phyloP scores from a whole-genome alignment of 257 asterid genomes.

The Solanum sitiens region DNA sequence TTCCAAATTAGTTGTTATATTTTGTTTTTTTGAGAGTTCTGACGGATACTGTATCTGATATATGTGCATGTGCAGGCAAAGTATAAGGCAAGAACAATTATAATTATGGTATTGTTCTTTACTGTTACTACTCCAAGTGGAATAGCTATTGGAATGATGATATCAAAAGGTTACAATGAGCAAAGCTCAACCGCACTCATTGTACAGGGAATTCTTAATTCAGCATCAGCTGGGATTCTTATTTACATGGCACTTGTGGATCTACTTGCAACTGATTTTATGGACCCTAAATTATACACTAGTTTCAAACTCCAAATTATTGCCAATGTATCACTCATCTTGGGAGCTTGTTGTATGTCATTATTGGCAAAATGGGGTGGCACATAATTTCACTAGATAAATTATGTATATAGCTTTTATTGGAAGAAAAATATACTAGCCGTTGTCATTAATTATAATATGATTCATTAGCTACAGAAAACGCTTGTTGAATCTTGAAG shows the following conservation, averaged over 20 bases:
- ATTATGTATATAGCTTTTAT: neutral
- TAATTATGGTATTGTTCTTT: conserved; percentile 20
- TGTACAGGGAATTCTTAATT: conserved; percentile 21
- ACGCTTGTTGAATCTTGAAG: neutral
- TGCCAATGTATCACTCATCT: conserved; percentile 11
- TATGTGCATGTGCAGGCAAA: conserved; percentile 4
- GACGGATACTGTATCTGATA: too few relatives aligned
- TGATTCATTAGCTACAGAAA: too few relatives aligned
- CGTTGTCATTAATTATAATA: neutral
- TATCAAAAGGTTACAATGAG: conserved; percentile 16
- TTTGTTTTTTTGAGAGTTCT: neutral
- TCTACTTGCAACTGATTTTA: conserved; percentile 20
- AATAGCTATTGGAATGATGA: conserved; percentile 13
- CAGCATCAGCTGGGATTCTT: conserved; percentile 29
- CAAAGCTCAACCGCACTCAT: conserved; percentile 14
- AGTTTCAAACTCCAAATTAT: conserved; percentile 7
- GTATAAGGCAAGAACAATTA: neutral
- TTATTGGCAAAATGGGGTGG: conserved; percentile 22
- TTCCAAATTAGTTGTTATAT: neutral
- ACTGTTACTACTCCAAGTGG: conserved; percentile 25
- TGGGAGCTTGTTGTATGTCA: conserved; percentile 24
- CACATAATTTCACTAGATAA: neutral
- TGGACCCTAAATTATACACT: conserved; percentile 9
- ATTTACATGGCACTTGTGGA: conserved; percentile 28
- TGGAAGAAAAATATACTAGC: neutral